Evolutionary conservation across 306 rosid species (phyloP), one percentile per base, ranked within the genome.

Genomic region (Rosa persica): DNA sequence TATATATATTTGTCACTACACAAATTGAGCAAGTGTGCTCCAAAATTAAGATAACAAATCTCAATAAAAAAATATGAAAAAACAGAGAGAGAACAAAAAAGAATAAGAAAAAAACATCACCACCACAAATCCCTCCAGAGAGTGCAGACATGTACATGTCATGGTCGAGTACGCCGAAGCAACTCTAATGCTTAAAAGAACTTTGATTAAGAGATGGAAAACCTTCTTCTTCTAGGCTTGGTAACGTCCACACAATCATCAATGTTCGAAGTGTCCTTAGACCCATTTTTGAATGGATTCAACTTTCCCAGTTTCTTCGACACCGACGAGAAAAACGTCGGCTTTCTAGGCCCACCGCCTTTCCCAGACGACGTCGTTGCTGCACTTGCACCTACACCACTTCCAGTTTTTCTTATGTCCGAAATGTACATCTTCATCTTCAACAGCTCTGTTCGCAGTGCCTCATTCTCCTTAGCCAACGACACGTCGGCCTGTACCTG

Each of bases 161-260:
- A 51, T 46, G 20, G 5, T 22, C 44, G 46, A 17, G 42, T 16
- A 68, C 4, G 57, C 27, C 10, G 40, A 52, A 39, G 72, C 65
- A 2, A 30, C 36, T 30, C 36, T 30, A 30, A 30, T 30, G 36
- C 36, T 5, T 20, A 39, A 5, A 55, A 64, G 19, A 22, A 54
- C 0, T 6, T 13, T 12, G 47, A 46, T 79, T 80, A 91, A 13
- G 98, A 93, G 51, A 93, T 67, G 22, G 98, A 93, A 87, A 93
- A 93, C 79, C 98, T 89, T 85, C 98, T 87, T 11, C 93, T 89
- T 72, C 97, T 89, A 55, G 98, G 98, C 89, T 87, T 89, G 12
- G 91, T 80, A 43, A 84, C 4, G 58, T 93, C 95, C 51, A 85
- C 85, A 17, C 69, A 88, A 43, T 88, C 95, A 0, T 88, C 95